Percentiles rank a stretch among this genome's conserved stretches.
Evolutionary conservation across 1,284 basidiomycete genomes (phyloP).

Genomic region (Rhodotorula sp.): DNA sequence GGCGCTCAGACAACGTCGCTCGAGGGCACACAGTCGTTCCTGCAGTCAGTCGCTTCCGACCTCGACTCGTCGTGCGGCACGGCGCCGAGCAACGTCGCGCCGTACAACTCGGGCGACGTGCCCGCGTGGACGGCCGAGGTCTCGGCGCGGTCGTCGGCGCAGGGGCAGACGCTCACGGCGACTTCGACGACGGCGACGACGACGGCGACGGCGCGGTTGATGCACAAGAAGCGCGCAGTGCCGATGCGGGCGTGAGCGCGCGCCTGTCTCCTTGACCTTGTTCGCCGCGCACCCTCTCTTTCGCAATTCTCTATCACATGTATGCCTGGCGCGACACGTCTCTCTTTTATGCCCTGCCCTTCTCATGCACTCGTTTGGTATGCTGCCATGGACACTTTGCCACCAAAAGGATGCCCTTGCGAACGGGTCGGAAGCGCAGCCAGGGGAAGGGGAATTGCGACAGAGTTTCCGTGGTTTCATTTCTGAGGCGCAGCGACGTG

Average conservation of each 20-base stretch:
- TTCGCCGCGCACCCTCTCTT: background rate
- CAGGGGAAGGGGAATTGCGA: too few relatives aligned
- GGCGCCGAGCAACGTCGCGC: slow-evolving; percentile 28
- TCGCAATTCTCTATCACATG: background rate
- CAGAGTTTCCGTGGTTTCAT: too few relatives aligned
- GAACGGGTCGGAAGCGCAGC: too few relatives aligned
- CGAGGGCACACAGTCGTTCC: slow-evolving; percentile 19
- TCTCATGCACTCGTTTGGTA: too few relatives aligned
- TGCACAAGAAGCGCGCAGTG: slow-evolving; percentile 5
- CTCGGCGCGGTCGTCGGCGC: slow-evolving; percentile 13
- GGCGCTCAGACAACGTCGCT: slow-evolving; percentile 24
- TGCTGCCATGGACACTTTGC: too few relatives aligned
- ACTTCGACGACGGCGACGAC: slow-evolving; percentile 15
- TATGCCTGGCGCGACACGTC: background rate
- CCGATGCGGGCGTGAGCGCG: background rate
- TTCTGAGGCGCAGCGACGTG: too few relatives aligned
- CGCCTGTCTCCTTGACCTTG: background rate
- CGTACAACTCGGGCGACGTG: slow-evolving; percentile 21
- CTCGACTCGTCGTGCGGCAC: slow-evolving; percentile 27
- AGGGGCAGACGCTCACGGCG: slow-evolving; percentile 18
- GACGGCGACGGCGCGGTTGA: slow-evolving; percentile 9
- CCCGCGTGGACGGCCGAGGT: slow-evolving; percentile 30
- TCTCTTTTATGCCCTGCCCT: background rate
- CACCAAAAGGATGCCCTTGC: too few relatives aligned
- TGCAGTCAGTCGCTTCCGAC: slow-evolving; percentile 10